Evolutionary conservation across 2,329 filamentous ascomycete genomes (phyloP).

Genomic region (Aspergillus sp.): DNA sequence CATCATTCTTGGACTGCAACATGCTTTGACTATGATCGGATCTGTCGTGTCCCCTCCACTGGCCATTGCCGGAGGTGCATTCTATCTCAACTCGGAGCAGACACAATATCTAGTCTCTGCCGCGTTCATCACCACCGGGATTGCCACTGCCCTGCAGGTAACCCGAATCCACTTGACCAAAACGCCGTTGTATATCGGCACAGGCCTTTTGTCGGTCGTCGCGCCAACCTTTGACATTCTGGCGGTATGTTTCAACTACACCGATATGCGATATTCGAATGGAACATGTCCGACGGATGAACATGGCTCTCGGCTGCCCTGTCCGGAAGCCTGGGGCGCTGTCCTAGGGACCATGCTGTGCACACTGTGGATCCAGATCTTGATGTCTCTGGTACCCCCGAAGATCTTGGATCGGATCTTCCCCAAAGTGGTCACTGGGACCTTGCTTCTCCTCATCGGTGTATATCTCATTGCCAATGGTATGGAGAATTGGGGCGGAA

Average conservation of each 20-base stretch:
- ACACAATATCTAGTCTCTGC: constrained; percentile 79
- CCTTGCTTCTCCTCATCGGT: constrained; percentile 69
- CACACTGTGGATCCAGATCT: constrained; percentile 68
- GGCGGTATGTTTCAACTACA: constrained; percentile 68
- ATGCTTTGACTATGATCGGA: constrained; percentile 73
- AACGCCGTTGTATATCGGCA: constrained; percentile 75
- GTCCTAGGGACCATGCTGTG: constrained; percentile 68
- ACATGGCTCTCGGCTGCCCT: constrained; percentile 67
- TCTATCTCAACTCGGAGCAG: constrained; percentile 59
- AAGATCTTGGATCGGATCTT: constrained; percentile 69
- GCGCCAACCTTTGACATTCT: constrained; percentile 78
- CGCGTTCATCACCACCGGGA: constrained; percentile 73
- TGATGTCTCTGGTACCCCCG: constrained; percentile 72
- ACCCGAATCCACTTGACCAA: constrained; percentile 70
- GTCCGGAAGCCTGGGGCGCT: constrained; percentile 73
- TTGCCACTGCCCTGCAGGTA: constrained; percentile 74
- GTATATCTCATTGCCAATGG: constrained; percentile 69
- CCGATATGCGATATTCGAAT: constrained; percentile 71
- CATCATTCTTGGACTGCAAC: constrained; percentile 74
- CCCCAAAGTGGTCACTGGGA: constrained; percentile 75
- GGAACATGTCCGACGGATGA: constrained; percentile 63
- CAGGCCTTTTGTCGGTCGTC: constrained; percentile 76
- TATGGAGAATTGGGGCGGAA: constrained; percentile 74
- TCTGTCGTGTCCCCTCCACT: constrained; percentile 77
- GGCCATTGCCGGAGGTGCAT: constrained; percentile 62